Evolutionary conservation across 129 eudicot species (phyloP).

Genomic region (Helianthus tuberosus): DNA sequence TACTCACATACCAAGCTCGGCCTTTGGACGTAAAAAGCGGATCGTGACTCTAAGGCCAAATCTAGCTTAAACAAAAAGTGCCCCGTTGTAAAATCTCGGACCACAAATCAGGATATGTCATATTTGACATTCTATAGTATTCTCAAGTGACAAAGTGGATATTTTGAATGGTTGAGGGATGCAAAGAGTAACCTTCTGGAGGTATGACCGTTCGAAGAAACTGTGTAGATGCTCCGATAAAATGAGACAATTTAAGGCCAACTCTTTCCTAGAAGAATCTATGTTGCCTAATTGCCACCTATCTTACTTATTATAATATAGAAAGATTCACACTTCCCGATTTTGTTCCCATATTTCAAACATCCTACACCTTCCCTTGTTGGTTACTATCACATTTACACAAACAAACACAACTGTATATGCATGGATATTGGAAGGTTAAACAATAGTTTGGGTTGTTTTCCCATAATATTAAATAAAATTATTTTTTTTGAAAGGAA

Average conservation of each 20-base stretch:
- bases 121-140: neutral
- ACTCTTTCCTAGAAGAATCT: slow-evolving; percentile 26
- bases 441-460: neutral
- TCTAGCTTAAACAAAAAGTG: neutral
- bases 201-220: slow-evolving; percentile 31
- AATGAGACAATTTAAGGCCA: slow-evolving; percentile 22
- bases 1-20: no score
- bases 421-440: no score
- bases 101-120: neutral
- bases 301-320: slow-evolving; percentile 2
- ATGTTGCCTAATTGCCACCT: slow-evolving; percentile 21
- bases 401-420: neutral
- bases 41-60: no score
- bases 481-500: no score
- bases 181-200: neutral
- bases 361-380: slow-evolving; percentile 27
- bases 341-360: slow-evolving; percentile 34
- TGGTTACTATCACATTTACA: slow-evolving; percentile 10
- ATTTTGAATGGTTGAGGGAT: slow-evolving; percentile 13
- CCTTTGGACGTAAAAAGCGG: no score
- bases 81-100: neutral
- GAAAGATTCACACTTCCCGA: slow-evolving; percentile 36
- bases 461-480: neutral
- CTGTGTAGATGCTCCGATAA: slow-evolving; percentile 11
- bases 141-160: slow-evolving; percentile 17